phyloP scores from a whole-genome alignment of 2,329 filamentous ascomycete genomes.

The Hymenoscyphus repandus region DNA sequence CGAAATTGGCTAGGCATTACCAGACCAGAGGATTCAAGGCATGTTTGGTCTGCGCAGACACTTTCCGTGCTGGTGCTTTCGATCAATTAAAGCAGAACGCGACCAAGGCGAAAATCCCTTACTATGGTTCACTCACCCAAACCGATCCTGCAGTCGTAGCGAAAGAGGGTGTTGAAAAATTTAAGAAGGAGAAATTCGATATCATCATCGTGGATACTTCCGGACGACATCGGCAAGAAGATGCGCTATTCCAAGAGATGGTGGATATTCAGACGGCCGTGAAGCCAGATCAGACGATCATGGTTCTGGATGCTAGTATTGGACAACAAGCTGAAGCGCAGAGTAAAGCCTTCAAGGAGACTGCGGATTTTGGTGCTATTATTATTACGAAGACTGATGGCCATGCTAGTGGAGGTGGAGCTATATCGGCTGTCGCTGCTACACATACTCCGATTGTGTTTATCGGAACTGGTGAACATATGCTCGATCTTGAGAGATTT shows the following conservation, averaged over 20 bases:
- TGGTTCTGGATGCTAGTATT: constrained; percentile 95
- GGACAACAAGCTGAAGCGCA: constrained; percentile 94
- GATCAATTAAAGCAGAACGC: constrained; percentile 99
- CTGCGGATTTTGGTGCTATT: constrained; percentile 94
- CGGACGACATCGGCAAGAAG: constrained; percentile 89
- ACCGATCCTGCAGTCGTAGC: constrained; percentile 93
- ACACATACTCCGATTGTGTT: constrained; percentile 97
- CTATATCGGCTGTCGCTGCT: constrained; percentile 93
- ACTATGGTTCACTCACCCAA: constrained; percentile 94
- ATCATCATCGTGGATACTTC: constrained; percentile 98
- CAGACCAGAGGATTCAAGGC: constrained; percentile 88
- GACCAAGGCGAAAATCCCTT: constrained; percentile 97
- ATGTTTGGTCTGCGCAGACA: constrained; percentile 94
- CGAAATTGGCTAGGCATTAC: constrained; percentile 92
- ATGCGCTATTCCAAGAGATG: constrained; percentile 96
- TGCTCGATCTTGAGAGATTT: constrained; percentile 91
- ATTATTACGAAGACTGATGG: constrained; percentile 99
- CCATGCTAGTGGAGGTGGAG: constrained; percentile 90
- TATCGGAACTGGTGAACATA: constrained; percentile 95
- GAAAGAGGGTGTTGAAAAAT: constrained; percentile 93
- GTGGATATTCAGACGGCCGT: constrained; percentile 90
- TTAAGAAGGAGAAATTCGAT: constrained; percentile 98
- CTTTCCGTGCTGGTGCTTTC: constrained; percentile 96
- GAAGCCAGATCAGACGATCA: constrained; percentile 91
- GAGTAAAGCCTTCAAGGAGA: constrained; percentile 93